These are phyloP conservation scores for Ettlia oleoabundans DNA, from an alignment of 139 green algal genomes.

Conservation along the genomic window DNA sequence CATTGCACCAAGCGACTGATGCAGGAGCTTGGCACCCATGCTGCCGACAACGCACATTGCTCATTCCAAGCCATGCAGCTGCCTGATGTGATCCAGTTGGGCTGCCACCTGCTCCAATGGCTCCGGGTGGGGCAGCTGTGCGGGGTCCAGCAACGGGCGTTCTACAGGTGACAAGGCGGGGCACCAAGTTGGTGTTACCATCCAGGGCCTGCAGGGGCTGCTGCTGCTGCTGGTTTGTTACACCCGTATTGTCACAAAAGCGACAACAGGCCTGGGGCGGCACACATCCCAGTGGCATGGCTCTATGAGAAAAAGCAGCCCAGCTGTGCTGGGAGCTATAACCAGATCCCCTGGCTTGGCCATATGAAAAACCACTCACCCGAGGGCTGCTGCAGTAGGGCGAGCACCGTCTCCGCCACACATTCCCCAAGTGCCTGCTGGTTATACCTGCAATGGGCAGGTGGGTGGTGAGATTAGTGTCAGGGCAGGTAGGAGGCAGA, in stretches of 20 bases:
- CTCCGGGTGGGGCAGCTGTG: constrained; percentile 47
- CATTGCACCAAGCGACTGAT: too few species aligned
- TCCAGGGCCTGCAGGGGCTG: too few species aligned
- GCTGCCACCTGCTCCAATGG: constrained; percentile 10
- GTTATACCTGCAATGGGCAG: constrained; percentile 57
- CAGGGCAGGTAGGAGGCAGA: neutral
- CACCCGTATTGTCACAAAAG: too few species aligned
- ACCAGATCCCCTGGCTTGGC: too few species aligned
- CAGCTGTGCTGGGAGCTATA: too few species aligned
- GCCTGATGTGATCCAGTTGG: neutral
- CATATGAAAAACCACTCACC: too few species aligned
- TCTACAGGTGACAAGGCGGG: constrained; percentile 4
- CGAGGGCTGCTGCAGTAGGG: constrained; percentile 53
- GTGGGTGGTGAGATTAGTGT: neutral
- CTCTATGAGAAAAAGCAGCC: too few species aligned
- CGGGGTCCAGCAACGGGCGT: neutral
- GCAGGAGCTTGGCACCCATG: too few species aligned
- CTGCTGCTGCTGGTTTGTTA: too few species aligned
- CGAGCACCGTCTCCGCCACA: constrained; percentile 74
- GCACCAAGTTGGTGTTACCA: too few species aligned
- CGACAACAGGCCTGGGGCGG: too few species aligned
- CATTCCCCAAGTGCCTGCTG: constrained; percentile 67
- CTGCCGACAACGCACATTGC: neutral
- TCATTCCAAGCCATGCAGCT: neutral
- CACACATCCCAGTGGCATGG: too few species aligned